These are phyloP conservation scores for Amanita thiersii DNA, from an alignment of 768 basidiomycete genomes.

Conservation along the genomic window DNA sequence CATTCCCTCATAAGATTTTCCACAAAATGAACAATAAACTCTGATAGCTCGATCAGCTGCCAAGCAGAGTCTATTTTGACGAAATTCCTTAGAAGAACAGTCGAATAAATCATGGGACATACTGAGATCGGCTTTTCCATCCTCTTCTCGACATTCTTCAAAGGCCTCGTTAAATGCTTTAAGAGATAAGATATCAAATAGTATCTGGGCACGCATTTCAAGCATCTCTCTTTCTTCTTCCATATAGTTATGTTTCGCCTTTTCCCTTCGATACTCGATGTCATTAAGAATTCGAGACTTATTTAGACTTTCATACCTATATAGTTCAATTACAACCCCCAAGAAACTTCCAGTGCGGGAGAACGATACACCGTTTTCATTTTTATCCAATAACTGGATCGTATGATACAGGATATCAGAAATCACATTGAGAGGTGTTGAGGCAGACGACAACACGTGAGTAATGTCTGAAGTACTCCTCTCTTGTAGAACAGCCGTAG, in stretches of 20 bases:
- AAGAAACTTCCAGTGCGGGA: slow-evolving; percentile 35
- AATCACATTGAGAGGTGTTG: slow-evolving; percentile 31
- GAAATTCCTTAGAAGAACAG: slow-evolving; percentile 6
- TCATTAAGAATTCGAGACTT: too few species aligned
- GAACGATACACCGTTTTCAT: slow-evolving; percentile 28
- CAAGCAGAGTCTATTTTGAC: slow-evolving; percentile 53
- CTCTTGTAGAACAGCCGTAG: slow-evolving; percentile 40
- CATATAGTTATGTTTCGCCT: slow-evolving; percentile 12
- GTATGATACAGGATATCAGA: slow-evolving; percentile 38
- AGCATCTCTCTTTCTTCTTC: slow-evolving; percentile 28
- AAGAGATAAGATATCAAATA: slow-evolving; percentile 61
- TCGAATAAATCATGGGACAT: slow-evolving; percentile 9
- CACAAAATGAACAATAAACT: slow-evolving; percentile 54
- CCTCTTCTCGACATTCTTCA: slow-evolving; percentile 54
- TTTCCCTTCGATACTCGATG: too few species aligned
- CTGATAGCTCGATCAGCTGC: slow-evolving; percentile 57
- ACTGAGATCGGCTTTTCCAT: slow-evolving; percentile 56
- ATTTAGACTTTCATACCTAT: slow-evolving; percentile 36
- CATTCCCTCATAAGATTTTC: slow-evolving; percentile 54
- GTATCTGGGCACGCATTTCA: slow-evolving; percentile 46
- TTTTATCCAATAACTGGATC: slow-evolving; percentile 36
- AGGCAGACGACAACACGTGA: slow-evolving; percentile 40
- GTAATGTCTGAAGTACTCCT: slow-evolving; percentile 52
- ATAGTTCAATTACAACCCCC: slow-evolving; percentile 38
- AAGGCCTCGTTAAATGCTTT: slow-evolving; percentile 55